These are phyloP conservation scores for Pseudogymnoascus sp. DNA, from an alignment of 2,329 filamentous ascomycete species.

Conservation along the genomic window DNA sequence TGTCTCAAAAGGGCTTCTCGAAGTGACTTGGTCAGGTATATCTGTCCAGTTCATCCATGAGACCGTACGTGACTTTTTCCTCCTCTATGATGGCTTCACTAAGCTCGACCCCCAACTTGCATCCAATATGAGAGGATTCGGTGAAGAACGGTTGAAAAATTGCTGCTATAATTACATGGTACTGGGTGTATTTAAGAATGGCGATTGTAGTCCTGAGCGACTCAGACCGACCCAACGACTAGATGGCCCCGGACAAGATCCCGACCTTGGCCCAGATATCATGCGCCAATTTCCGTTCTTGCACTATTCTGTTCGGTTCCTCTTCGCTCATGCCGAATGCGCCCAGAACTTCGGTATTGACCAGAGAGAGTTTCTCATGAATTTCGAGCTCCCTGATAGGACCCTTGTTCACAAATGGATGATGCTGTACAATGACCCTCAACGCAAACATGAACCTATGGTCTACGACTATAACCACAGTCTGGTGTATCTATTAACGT, in stretches of 20 bases:
- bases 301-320: slow-evolving; percentile 32
- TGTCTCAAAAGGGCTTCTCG: slow-evolving; percentile 36
- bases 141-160: slow-evolving; percentile 36
- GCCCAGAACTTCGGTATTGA: slow-evolving; percentile 20
- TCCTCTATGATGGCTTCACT: not conserved
- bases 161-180: slow-evolving; percentile 36
- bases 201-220: slow-evolving; percentile 7
- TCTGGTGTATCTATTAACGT: not conserved
- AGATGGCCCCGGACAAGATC: slow-evolving; percentile 12
- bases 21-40: slow-evolving; percentile 24
- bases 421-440: not conserved
- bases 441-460: not conserved
- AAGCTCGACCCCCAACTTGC: not conserved
- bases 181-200: slow-evolving; percentile 16
- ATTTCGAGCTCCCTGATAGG: not conserved
- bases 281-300: slow-evolving; percentile 34
- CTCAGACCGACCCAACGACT: slow-evolving; percentile 14
- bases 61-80: slow-evolving; percentile 33
- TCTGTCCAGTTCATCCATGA: slow-evolving; percentile 36
- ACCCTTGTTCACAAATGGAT: not conserved
- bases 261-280: slow-evolving; percentile 11
- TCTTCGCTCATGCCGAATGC: slow-evolving; percentile 34
- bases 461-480: not conserved
- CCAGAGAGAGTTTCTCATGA: not conserved
- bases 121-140: not conserved